A percentile compares a stretch with the other conserved stretches of the same genome.
These are phyloP conservation scores for Nicotiana knightiana DNA, from an alignment of 257 asterid species.

Conservation along the genomic window DNA sequence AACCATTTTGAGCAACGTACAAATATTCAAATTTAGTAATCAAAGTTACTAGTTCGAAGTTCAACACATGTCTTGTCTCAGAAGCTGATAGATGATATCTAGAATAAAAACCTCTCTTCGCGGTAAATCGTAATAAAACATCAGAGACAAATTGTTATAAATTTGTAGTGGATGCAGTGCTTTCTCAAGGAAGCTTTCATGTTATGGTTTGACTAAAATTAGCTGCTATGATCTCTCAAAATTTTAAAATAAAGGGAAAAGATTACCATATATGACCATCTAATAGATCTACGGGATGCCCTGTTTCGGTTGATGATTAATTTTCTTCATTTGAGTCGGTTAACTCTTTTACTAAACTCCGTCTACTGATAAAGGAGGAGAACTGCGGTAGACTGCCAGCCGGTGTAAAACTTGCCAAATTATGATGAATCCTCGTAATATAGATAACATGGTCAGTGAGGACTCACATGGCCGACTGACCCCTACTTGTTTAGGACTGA, in stretches of 20 bases:
- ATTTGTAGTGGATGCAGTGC: background rate
- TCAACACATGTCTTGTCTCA: background rate
- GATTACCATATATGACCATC: background rate
- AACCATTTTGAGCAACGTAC: background rate
- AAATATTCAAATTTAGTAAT: background rate
- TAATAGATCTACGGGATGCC: background rate
- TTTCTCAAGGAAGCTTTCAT: background rate
- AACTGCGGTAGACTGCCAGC: no score
- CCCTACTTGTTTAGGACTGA: no score
- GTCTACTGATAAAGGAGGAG: no score
- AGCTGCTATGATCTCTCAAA: background rate
- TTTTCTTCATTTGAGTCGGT: background rate
- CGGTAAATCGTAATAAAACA: background rate
- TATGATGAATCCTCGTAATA: no score
- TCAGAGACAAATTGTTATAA: background rate
- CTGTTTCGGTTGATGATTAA: background rate
- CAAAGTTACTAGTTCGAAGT: background rate
- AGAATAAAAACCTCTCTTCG: no score
- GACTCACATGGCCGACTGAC: no score
- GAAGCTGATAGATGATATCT: background rate
- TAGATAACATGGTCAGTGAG: no score
- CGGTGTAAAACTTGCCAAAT: no score
- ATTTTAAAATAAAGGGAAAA: background rate
- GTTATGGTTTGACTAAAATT: background rate
- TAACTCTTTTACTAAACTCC: no score